phyloP scores from a whole-genome alignment of 2,329 filamentous ascomycete species.

The Geosmithia putterillii region DNA sequence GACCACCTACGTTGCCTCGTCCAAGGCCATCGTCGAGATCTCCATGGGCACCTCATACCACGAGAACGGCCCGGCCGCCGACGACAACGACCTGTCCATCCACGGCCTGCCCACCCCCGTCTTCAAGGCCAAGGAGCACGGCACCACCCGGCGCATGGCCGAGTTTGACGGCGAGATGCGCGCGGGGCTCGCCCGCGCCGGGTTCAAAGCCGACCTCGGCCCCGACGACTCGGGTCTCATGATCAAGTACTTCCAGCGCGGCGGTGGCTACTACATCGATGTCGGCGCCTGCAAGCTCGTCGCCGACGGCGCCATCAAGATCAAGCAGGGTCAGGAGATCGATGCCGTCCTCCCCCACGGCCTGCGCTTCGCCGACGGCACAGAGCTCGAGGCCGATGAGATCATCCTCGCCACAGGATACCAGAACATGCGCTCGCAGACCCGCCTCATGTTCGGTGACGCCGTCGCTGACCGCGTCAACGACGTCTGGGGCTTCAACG shows the following conservation, averaged over 20 bases:
- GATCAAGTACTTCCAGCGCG: constrained; percentile 51
- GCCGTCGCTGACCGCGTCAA: constrained; percentile 43
- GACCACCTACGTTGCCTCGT: constrained; percentile 51
- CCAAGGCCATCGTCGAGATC: constrained; percentile 37
- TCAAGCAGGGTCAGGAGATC: constrained; percentile 48
- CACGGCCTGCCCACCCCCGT: constrained; percentile 47
- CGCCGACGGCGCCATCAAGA: constrained; percentile 48
- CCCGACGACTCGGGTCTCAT: constrained; percentile 44
- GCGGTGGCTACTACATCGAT: constrained; percentile 61
- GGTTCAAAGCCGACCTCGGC: constrained; percentile 49
- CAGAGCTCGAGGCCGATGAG: constrained; percentile 45
- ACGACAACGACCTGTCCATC: constrained; percentile 52
- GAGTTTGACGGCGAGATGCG: constrained; percentile 24
- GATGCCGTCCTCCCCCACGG: constrained; percentile 31
- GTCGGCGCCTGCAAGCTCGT: constrained; percentile 53
- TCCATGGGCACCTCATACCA: constrained; percentile 36
- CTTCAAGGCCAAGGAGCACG: constrained; percentile 45
- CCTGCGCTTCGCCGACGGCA: constrained; percentile 39
- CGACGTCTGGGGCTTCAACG: constrained; percentile 51
- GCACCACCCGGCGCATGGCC: constrained; percentile 18
- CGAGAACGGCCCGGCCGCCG: constrained; percentile 42
- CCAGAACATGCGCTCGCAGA: constrained; percentile 54
- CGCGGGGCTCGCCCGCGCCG: constrained; percentile 35
- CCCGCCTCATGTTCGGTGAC: constrained; percentile 49
- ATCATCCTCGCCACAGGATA: constrained; percentile 54